These are phyloP conservation scores for Aspergillus neotritici DNA, from an alignment of 2,329 filamentous ascomycete species.

Conservation along the genomic window DNA sequence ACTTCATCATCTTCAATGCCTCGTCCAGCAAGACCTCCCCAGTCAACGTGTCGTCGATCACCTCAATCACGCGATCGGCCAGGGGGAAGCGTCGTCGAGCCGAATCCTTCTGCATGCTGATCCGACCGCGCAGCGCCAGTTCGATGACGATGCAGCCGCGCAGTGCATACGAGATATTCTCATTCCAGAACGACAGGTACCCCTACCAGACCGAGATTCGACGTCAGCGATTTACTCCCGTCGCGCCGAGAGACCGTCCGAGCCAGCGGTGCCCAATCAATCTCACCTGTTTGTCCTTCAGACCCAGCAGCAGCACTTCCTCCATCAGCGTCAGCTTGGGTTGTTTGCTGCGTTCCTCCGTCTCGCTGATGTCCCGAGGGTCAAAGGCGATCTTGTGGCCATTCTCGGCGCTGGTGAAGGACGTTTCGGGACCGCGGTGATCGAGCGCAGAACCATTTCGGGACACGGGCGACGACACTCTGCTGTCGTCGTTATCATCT, in stretches of 20 bases:
- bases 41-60: conserved; percentile 91
- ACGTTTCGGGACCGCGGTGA: conserved; percentile 62
- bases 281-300: conserved; percentile 96
- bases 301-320: conserved; percentile 85
- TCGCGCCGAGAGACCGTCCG: background rate
- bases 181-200: conserved; percentile 99
- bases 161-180: conserved; percentile 97
- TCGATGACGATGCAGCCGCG: conserved; percentile 98
- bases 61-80: conserved; percentile 90
- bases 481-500: conserved; percentile 59
- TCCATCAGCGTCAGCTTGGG: conserved; percentile 99
- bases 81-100: conserved; percentile 86
- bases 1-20: conserved; percentile 99
- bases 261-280: conserved; percentile 8
- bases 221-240: conserved; percentile 19
- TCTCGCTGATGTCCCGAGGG: conserved; percentile 94
- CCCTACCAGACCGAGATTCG: conserved; percentile 52
- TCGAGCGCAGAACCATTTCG: conserved; percentile 54
- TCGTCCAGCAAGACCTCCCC: conserved; percentile 97
- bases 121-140: conserved; percentile 87
- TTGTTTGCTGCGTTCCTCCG: conserved; percentile 91
- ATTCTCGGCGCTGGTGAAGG: conserved; percentile 80
- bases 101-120: conserved; percentile 98
- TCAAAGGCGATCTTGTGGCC: conserved; percentile 99
- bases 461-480: conserved; percentile 61